A percentile compares a stretch with the other conserved stretches of the same genome.
These are phyloP conservation scores for Croton laevigatus DNA, from an alignment of 441 rosid species.

Conservation along the genomic window DNA sequence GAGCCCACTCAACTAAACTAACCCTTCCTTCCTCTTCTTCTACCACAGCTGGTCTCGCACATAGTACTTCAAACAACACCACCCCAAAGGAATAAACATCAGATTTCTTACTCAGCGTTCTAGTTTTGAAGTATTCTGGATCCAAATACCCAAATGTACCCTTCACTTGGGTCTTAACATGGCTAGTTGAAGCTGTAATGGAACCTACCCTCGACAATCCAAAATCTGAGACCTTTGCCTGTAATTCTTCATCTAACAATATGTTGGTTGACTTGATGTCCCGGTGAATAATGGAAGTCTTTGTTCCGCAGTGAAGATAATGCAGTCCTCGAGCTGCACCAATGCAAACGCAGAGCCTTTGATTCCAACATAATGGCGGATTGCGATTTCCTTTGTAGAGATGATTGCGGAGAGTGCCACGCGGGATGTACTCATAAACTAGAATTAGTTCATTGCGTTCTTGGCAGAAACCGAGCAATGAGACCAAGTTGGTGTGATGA, in stretches of 20 bases:
- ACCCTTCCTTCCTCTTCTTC: neutral
- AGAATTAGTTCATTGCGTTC: conserved; percentile 32
- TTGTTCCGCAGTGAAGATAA: conserved; percentile 20
- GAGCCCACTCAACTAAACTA: conserved; percentile 18
- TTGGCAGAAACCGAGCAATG: conserved; percentile 31
- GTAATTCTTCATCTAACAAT: conserved; percentile 23
- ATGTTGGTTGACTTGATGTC: conserved; percentile 31
- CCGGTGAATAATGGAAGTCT: conserved; percentile 23
- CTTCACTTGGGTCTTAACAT: conserved; percentile 7
- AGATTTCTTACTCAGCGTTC: conserved; percentile 16
- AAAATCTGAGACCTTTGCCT: conserved; percentile 31
- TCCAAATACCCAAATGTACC: conserved; percentile 18
- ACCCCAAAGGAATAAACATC: conserved; percentile 22
- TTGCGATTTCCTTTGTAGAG: conserved; percentile 15
- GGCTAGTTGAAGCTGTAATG: neutral
- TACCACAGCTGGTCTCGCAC: conserved; percentile 8
- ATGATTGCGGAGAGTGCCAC: conserved; percentile 21
- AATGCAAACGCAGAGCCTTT: conserved; percentile 25
- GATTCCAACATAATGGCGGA: conserved; percentile 18
- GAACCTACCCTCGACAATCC: conserved; percentile 33
- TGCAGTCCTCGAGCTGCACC: conserved; percentile 29
- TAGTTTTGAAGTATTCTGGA: conserved; percentile 11
- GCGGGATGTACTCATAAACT: conserved; percentile 30
- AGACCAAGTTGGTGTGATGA: conserved; percentile 28
- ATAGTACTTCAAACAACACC: conserved; percentile 18